Base-by-base conservation (phyloP, 2,329 filamentous ascomycete genomes). In the Colletotrichum ledebouriae region DNA sequence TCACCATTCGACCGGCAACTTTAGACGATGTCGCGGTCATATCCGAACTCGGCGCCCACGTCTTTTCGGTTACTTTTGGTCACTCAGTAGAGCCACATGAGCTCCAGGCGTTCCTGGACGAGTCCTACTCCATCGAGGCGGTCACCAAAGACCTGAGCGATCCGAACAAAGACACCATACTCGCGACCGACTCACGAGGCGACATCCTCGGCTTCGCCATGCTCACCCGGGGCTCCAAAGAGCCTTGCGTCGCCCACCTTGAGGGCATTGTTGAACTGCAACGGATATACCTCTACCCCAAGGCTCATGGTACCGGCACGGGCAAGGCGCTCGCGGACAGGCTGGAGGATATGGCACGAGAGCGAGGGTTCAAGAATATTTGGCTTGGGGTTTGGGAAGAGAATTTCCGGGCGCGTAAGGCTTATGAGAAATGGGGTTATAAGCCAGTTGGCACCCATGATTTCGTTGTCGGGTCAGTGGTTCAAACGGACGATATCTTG, bases 341-440 rank as follows among this genome's bases (percentile, higher is more conserved):
- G 15, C 66, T 77, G 11, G 78, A 79, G 69, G 70, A 62, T 1
- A 72, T 81, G 67, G 81, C 82, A 1, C 72, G 74, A 52, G 71
- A 76, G 4, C 74, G 78, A 33, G 81, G 78, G 0, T 83, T 78
- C 37, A 73, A 71, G 56, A 74, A 79, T 29, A 73, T 84, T 17
- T 85, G 83, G 82, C 72, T 85, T 10, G 82, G 82, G 0, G 82
- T 84, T 10, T 85, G 83, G 83, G 80, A 85, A 58, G 79, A 83
- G 69, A 85, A 84, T 59, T 41, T 61, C 1, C 76, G 72, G 34
- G 82, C 82, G 0, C 75, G 77, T 25, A 75, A 65, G 39, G 74
- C 80, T 4, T 85, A 85, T 71, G 75, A 75, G 64, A 79, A 75
- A 71, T 76, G 78, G 71, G 83, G 83, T 0, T 85, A 80, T 63